A percentile compares a stretch with the other conserved stretches of the same genome.
Conservation (phyloP, 139 green algal genomes). For the Chlamydomonas sphaeroides region DNA sequence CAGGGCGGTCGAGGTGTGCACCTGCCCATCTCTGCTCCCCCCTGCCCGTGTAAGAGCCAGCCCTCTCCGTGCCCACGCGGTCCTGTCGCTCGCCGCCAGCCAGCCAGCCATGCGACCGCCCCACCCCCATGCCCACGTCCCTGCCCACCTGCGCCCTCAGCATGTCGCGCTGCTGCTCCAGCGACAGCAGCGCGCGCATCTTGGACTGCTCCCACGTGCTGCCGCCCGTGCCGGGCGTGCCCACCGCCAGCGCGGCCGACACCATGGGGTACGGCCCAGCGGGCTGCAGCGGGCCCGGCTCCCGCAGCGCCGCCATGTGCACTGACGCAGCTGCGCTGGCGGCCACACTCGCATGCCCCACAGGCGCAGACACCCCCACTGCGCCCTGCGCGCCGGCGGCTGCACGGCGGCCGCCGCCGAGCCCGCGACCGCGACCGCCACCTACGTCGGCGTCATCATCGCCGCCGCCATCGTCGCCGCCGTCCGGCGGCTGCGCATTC, state of each 20-base stretch:
- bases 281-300: constrained; percentile 23
- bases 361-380: constrained; percentile 1
- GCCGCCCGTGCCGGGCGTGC: not conserved
- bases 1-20: too few species aligned
- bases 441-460: not conserved
- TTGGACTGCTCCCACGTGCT: constrained; percentile 44
- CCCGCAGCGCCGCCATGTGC: constrained; percentile 6
- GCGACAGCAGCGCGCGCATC: constrained; percentile 43
- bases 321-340: constrained; percentile 29
- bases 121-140: too few species aligned
- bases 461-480: not conserved
- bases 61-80: too few species aligned
- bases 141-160: constrained; percentile 39
- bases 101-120: too few species aligned
- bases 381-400: not conserved
- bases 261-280: constrained; percentile 40
- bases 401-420: not conserved
- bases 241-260: constrained; percentile 23
- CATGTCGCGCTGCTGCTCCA: constrained; percentile 35
- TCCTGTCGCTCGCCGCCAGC: too few species aligned
- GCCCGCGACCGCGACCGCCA: not conserved
- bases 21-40: too few species aligned
- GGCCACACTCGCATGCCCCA: constrained; percentile 6
- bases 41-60: too few species aligned
- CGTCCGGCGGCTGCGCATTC: not conserved